Evolutionary conservation across 2,329 filamentous ascomycete genomes (phyloP).

Genomic region (Thielaviopsis punctulata): DNA sequence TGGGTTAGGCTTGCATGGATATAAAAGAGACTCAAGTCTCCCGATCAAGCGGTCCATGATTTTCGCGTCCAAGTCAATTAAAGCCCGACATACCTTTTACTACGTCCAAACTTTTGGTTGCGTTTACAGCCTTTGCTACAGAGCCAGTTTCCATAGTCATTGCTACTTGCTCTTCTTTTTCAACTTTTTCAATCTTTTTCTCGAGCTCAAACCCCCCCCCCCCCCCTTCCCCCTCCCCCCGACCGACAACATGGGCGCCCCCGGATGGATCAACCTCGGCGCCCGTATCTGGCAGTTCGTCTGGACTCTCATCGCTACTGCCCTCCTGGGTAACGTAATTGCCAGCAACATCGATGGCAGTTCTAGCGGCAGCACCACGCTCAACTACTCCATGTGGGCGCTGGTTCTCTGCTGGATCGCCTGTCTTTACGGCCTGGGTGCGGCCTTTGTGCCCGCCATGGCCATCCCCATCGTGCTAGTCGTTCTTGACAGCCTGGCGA

Average conservation of each 20-base stretch:
- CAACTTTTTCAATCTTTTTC: too few relatives aligned
- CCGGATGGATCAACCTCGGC: constrained; percentile 24
- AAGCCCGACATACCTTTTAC: too few relatives aligned
- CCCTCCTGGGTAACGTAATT: constrained; percentile 41
- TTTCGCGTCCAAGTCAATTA: too few relatives aligned
- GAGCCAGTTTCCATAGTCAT: too few relatives aligned
- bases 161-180: not conserved
- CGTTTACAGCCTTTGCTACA: too few relatives aligned
- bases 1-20: not conserved
- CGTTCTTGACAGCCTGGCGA: constrained; percentile 38
- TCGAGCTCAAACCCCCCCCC: too few relatives aligned
- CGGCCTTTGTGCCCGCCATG: constrained; percentile 35
- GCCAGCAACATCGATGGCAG: constrained; percentile 29
- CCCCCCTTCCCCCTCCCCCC: not conserved
- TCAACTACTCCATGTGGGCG: constrained; percentile 55
- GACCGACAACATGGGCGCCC: constrained; percentile 18
- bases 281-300: constrained; percentile 34
- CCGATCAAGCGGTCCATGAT: too few relatives aligned
- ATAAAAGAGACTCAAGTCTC: not conserved
- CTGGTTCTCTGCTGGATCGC: constrained; percentile 48
- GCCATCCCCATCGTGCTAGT: constrained; percentile 35
- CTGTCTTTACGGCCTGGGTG: constrained; percentile 42
- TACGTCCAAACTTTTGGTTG: too few relatives aligned
- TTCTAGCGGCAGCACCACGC: constrained; percentile 25
- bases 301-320: constrained; percentile 35